Evolutionary conservation across 768 basidiomycete species (phyloP).

Genomic region (Lyophyllum atratum): DNA sequence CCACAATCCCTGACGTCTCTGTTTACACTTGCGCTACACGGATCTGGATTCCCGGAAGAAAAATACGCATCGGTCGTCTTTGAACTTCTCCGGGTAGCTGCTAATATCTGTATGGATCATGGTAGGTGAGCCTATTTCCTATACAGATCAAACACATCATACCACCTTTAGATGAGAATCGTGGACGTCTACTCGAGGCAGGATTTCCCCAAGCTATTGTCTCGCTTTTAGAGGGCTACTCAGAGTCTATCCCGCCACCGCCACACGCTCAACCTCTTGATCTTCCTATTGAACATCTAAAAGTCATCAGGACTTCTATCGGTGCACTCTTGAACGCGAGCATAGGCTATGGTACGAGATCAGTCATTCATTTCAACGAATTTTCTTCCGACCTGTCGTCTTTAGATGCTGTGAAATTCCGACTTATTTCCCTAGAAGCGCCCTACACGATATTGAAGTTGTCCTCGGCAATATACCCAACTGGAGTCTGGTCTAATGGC

Average conservation of each 20-base stretch:
- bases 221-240: constrained; percentile 69
- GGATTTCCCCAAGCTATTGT: constrained; percentile 69
- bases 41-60: constrained; percentile 44
- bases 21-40: constrained; percentile 55
- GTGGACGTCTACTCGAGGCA: constrained; percentile 68
- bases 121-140: constrained; percentile 40
- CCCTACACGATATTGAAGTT: constrained; percentile 69
- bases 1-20: constrained; percentile 67
- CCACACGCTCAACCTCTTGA: constrained; percentile 42
- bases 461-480: constrained; percentile 71
- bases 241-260: constrained; percentile 43
- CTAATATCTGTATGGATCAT: constrained; percentile 86
- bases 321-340: constrained; percentile 80
- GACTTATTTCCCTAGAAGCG: constrained; percentile 69
- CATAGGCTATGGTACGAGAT: constrained; percentile 75
- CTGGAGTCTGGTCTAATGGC: constrained; percentile 58
- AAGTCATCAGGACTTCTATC: constrained; percentile 73
- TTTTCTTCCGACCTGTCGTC: neutral
- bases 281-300: constrained; percentile 63
- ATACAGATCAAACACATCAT: constrained; percentile 2
- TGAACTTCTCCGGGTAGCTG: constrained; percentile 76
- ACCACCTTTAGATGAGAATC: constrained; percentile 63
- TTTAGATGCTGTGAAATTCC: constrained; percentile 69
- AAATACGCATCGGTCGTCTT: constrained; percentile 53
- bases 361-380: neutral